phyloP scores from a whole-genome alignment of 305 asterid species.

The Coffea humblotiana region DNA sequence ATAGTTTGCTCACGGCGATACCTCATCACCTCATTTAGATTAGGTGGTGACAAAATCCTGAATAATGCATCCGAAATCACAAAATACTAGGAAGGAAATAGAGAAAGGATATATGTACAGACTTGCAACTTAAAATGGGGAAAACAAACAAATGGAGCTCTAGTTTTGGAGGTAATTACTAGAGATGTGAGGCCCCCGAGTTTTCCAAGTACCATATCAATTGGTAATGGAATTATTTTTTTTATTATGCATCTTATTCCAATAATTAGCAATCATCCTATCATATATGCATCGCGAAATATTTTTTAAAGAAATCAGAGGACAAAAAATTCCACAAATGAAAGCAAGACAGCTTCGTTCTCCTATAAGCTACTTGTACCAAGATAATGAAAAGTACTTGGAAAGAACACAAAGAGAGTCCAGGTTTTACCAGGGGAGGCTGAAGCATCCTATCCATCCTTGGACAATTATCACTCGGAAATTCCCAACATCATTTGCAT shows the following conservation, averaged over 20 bases:
- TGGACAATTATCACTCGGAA: not conserved
- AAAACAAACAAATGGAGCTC: not conserved
- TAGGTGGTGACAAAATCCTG: not conserved
- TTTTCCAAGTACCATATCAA: not conserved
- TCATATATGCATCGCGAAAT: not conserved
- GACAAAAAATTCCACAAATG: not conserved
- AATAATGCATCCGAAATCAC: not conserved
- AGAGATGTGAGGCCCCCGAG: not conserved
- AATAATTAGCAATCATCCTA: not conserved
- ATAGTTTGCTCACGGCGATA: not conserved
- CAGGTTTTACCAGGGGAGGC: slow-evolving; percentile 37
- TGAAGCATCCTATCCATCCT: slow-evolving; percentile 36
- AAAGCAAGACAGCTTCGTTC: not conserved
- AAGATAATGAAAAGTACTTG: not conserved
- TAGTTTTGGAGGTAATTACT: not conserved
- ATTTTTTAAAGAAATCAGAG: not conserved
- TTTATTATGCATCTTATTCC: not conserved
- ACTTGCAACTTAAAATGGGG: not conserved
- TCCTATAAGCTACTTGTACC: not conserved
- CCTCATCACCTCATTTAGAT: not conserved
- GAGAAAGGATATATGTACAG: not conserved
- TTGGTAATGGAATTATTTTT: not conserved
- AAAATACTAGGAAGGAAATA: not conserved
- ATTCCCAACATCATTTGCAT: slow-evolving; percentile 11
- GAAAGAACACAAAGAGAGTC: not conserved